These are phyloP conservation scores for Penicillium griseofulvum DNA, from an alignment of 2,329 filamentous ascomycete species.

Conservation along the genomic window DNA sequence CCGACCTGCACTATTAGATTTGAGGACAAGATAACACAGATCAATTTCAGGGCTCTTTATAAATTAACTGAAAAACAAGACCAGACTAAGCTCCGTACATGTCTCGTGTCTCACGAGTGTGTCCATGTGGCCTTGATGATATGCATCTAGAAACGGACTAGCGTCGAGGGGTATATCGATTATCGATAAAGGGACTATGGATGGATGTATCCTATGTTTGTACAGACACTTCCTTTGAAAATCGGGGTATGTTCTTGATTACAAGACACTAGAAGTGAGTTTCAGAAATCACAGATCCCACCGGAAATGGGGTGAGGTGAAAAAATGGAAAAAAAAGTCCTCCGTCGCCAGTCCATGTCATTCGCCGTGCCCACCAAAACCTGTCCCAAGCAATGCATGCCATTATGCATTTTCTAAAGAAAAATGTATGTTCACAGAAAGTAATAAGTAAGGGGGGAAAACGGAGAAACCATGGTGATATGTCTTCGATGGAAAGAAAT, in stretches of 20 bases:
- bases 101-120: neutral
- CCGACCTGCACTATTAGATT: neutral
- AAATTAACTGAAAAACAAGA: neutral
- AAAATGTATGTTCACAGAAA: slow-evolving; percentile 27
- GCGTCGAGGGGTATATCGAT: neutral
- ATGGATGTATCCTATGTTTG: neutral
- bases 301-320: slow-evolving; percentile 7
- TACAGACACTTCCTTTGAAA: neutral
- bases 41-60: neutral
- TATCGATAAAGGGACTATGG: neutral
- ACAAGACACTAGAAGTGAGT: slow-evolving; percentile 13
- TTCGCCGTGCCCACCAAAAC: slow-evolving; percentile 28
- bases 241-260: slow-evolving; percentile 8
- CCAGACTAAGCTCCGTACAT: neutral
- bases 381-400: slow-evolving; percentile 28
- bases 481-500: slow-evolving; percentile 2
- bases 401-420: slow-evolving; percentile 33
- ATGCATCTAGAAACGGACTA: neutral
- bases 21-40: neutral
- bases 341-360: slow-evolving; percentile 24
- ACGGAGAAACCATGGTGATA: slow-evolving; percentile 1
- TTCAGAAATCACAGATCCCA: slow-evolving; percentile 11
- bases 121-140: neutral
- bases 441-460: slow-evolving; percentile 11
- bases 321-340: slow-evolving; percentile 12